Percentiles rank a stretch among this genome's conserved stretches.
These are phyloP conservation scores for Benincasa hispida DNA, from an alignment of 306 rosid genomes.

Conservation along the genomic window DNA sequence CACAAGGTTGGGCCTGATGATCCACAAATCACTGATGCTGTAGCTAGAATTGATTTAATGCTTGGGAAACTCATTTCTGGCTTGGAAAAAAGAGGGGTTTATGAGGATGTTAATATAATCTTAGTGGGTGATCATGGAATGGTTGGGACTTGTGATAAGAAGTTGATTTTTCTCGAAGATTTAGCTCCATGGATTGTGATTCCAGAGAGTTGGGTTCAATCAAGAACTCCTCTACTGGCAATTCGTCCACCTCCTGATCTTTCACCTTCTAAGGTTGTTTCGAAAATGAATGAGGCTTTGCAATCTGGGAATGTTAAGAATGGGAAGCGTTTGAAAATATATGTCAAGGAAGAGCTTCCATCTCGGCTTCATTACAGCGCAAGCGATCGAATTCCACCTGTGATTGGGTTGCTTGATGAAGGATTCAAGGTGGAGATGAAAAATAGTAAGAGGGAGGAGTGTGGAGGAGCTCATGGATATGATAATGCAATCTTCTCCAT, in stretches of 20 bases:
- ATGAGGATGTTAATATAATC: conserved; percentile 73
- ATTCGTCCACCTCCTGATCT: conserved; percentile 52
- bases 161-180: conserved; percentile 61
- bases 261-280: conserved; percentile 31
- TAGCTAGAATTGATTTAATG: conserved; percentile 62
- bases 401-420: conserved; percentile 69
- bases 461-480: conserved; percentile 95
- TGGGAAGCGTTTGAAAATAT: conserved; percentile 58
- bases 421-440: conserved; percentile 80
- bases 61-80: conserved; percentile 78
- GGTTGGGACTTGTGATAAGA: conserved; percentile 96
- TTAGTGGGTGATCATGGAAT: conserved; percentile 98
- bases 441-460: conserved; percentile 42
- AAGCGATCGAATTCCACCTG: conserved; percentile 61
- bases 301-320: conserved; percentile 68
- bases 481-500: conserved; percentile 86
- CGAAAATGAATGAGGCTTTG: conserved; percentile 71
- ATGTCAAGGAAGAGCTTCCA: conserved; percentile 79
- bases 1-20: conserved; percentile 86
- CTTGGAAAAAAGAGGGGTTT: conserved; percentile 64
- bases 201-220: conserved; percentile 49
- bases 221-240: conserved; percentile 53
- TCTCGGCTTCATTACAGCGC: conserved; percentile 58
- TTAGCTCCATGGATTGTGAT: conserved; percentile 63
- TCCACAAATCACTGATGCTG: conserved; percentile 72